Conservation (phyloP, 2,329 filamentous ascomycete species). For the Camillea tinctor region DNA sequence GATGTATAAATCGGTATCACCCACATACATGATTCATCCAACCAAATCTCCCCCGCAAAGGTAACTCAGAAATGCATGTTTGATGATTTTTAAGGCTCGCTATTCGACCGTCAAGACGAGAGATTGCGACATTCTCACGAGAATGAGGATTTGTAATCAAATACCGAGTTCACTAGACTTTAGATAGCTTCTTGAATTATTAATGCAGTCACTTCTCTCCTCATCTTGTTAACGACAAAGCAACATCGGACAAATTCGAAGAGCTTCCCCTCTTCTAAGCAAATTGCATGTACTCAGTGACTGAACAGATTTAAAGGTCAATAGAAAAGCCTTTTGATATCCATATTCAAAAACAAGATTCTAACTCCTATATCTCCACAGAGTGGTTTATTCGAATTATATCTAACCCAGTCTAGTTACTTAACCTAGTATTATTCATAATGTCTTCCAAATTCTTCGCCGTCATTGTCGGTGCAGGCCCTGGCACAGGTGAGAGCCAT, state of each 20-base stretch:
- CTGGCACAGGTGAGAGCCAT: slow-evolving; percentile 57
- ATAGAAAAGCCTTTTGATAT: not conserved
- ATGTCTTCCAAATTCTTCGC: slow-evolving; percentile 56
- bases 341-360: too few relatives aligned
- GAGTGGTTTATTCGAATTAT: too few relatives aligned
- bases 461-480: slow-evolving; percentile 69
- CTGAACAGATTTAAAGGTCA: not conserved
- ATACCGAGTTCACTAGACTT: slow-evolving; percentile 14
- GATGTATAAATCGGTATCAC: not conserved
- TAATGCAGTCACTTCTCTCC: slow-evolving; percentile 8
- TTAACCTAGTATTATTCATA: not conserved
- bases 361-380: too few relatives aligned
- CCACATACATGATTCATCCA: not conserved
- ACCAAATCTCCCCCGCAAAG: too few relatives aligned
- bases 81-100: slow-evolving; percentile 3
- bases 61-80: not conserved
- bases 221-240: not conserved
- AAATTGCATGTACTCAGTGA: too few relatives aligned
- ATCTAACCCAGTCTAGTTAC: not conserved
- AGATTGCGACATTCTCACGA: slow-evolving; percentile 20
- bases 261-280: not conserved
- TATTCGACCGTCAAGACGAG: slow-evolving; percentile 12
- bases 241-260: not conserved
- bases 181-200: slow-evolving; percentile 14
- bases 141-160: slow-evolving; percentile 7